These are phyloP conservation scores for Blepharisma stoltei DNA, from an alignment of 73 alveolate species.

Conservation along the genomic window DNA sequence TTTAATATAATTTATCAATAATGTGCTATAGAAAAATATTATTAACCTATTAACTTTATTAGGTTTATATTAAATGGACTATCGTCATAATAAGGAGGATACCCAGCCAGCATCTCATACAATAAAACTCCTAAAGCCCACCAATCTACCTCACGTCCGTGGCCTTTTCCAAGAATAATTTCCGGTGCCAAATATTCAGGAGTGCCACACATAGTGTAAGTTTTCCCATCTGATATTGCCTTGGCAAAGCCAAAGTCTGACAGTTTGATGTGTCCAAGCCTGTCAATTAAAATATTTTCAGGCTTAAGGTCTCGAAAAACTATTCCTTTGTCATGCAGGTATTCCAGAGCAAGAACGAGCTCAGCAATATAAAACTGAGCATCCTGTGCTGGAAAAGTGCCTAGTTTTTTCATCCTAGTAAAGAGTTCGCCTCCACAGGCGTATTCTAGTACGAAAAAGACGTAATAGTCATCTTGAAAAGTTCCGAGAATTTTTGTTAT, in stretches of 20 bases:
- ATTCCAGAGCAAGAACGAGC: constrained; percentile 64
- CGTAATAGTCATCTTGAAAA: constrained; percentile 58
- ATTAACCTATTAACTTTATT: too few relatives aligned
- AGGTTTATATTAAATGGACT: too few relatives aligned
- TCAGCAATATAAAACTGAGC: constrained; percentile 71
- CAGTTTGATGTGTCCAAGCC: constrained; percentile 86
- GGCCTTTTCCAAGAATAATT: constrained; percentile 84
- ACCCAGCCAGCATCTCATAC: constrained; percentile 91
- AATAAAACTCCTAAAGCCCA: constrained; percentile 92
- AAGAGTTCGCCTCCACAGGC: constrained; percentile 87
- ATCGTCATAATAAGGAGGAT: constrained; percentile 83
- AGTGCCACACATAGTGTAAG: constrained; percentile 89
- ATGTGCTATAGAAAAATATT: too few relatives aligned
- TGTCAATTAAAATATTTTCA: constrained; percentile 86
- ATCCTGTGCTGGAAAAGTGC: constrained; percentile 59
- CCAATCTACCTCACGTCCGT: constrained; percentile 77
- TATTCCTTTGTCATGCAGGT: constrained; percentile 58
- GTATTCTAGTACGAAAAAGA: constrained; percentile 54
- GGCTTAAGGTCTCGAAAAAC: constrained; percentile 86
- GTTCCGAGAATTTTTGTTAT: constrained; percentile 70
- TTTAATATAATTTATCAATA: too few relatives aligned
- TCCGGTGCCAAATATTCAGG: constrained; percentile 96
- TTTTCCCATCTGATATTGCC: constrained; percentile 51
- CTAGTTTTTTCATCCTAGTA: constrained; percentile 50
- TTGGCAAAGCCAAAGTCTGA: constrained; percentile 94